Percentiles rank a stretch among this genome's conserved stretches.
These are phyloP conservation scores for Apiospora kogelbergensis DNA, from an alignment of 2,329 filamentous ascomycete species.

Conservation along the genomic window DNA sequence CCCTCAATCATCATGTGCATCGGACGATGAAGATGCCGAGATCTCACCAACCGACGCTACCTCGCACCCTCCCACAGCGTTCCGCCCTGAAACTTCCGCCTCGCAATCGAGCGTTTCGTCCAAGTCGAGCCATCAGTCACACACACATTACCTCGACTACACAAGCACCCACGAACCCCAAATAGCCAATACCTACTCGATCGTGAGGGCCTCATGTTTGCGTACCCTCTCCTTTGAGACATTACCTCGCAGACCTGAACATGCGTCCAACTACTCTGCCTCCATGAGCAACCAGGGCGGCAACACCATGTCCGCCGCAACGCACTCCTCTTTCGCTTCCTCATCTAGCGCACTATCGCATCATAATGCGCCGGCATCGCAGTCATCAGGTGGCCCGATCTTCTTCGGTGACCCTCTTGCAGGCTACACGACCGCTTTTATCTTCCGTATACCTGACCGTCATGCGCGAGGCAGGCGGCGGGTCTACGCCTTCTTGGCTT, in stretches of 20 bases:
- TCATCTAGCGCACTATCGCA: slow-evolving; percentile 36
- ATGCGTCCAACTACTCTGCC: slow-evolving; percentile 29
- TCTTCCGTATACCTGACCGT: slow-evolving; percentile 68
- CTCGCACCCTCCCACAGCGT: slow-evolving; percentile 30
- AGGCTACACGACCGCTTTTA: slow-evolving; percentile 69
- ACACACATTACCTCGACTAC: slow-evolving; percentile 67
- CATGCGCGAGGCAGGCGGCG: slow-evolving; percentile 67
- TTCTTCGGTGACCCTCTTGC: slow-evolving; percentile 67
- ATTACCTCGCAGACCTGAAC: slow-evolving; percentile 54
- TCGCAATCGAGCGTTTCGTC: slow-evolving; percentile 57
- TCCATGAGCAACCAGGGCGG: slow-evolving; percentile 28
- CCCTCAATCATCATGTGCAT: slow-evolving; percentile 45
- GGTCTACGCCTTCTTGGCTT: slow-evolving; percentile 67
- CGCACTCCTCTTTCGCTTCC: slow-evolving; percentile 35
- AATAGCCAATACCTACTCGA: slow-evolving; percentile 62
- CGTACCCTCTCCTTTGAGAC: slow-evolving; percentile 68
- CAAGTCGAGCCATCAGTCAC: slow-evolving; percentile 46
- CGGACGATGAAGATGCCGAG: slow-evolving; percentile 38
- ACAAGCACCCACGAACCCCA: slow-evolving; percentile 68
- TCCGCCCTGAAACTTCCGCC: slow-evolving; percentile 43
- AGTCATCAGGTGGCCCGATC: slow-evolving; percentile 60
- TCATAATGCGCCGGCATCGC: slow-evolving; percentile 51
- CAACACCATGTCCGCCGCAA: slow-evolving; percentile 40
- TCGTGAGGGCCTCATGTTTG: slow-evolving; percentile 65
- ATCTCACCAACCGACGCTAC: not conserved